Base-by-base conservation (phyloP, 139 green algal genomes). In the Eudorina sp. region DNA sequence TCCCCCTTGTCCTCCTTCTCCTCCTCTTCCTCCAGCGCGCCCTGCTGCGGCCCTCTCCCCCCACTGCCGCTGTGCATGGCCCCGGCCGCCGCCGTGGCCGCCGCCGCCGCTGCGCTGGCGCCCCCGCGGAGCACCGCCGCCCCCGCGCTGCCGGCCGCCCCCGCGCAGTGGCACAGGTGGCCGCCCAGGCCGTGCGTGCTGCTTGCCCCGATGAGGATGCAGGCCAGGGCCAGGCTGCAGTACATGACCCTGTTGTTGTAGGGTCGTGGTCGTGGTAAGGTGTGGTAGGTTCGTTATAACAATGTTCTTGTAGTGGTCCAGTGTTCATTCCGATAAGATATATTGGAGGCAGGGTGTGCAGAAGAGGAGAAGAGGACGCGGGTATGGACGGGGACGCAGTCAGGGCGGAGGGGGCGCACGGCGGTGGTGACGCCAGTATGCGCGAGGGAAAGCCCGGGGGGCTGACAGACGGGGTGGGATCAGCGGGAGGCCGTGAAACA, bases 101-200 rank as follows among this genome's bases (percentile, higher is more conserved):
- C 80, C 4, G 18, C 62, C 40, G 79, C 58, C 38, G 79, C 79
- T 16, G 79, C 79, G 6, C 23, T 45, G 8, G 40, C 58, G 2
- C 55, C 58, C 77, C 36, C 43, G 43, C 60, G 70, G 14, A 66
- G 48, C 46, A 74, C 29, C 53, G 51, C 48, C n/a, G 45, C 85
- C 38, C 76, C 27, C 29, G 62, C 46, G 53, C 40, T 64, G 82
- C 86, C 48, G 41, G 64, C 80, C 46, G 43, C 48, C 4, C 36
- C 41, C 2, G 51, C 62, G 48, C 25, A 41, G 66, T 96, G 92
- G 3, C 91, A 83, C 88, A 98, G 85, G 84, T 92, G 88, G 2
- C 96, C 96, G 1, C 92, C 96, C 18, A 98, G 89, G 29, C 96
- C 96, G 83, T 98, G 90, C 0, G 96, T 98, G 25, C 92, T 96